Evolutionary conservation across 768 basidiomycete genomes (phyloP), one percentile per base, ranked within the genome.

Genomic region (Suillus plorans): DNA sequence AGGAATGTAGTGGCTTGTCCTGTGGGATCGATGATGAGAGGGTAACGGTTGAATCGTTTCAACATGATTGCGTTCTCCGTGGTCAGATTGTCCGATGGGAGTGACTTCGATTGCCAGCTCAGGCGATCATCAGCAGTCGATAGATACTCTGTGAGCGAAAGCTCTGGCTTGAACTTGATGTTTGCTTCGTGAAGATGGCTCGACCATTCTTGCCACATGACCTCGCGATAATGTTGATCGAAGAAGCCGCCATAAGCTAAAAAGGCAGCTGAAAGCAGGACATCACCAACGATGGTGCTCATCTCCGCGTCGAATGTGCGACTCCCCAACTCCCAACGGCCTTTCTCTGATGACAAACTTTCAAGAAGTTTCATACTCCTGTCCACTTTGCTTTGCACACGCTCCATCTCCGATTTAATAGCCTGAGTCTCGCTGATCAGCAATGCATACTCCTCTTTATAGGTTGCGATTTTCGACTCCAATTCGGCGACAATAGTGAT

Each of bases 41-140:
- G 97, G 76, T 99, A 99, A 22, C 97, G 92, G 72, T 94, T 94
- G 86, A 95, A 98, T 58, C 95, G 89, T 74, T 97, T 95, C 73
- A 99, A 87, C 95, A 99, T 99, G 78, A 99, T 95, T n/a, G 97
- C 97, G 73, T 99, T 99, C 80, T 99, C 97, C 1, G 93, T 94
- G 69, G 95, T 98, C 53, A 99, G 82, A 67, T 92, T 95, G 77
- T 99, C 96, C 6, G 94, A 89, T 1, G 97, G 97, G n/a, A 99
- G 82, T 1, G 94, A 90, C 72, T 95, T 95, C 37, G 94, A 91
- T 77, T 97, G 95, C 97, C 96, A 99, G 70, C 85, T 88, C 67
- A 97, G 85, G 50, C 97, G 91, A 72, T 99, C 94, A 72, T 99
- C 97, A 1, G 96, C 95, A 3, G 97, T 96, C 6, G 97, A 98